Evolutionary conservation across 2,329 filamentous ascomycete species (phyloP).

Genomic region (Dothideomycetidae sp.): DNA sequence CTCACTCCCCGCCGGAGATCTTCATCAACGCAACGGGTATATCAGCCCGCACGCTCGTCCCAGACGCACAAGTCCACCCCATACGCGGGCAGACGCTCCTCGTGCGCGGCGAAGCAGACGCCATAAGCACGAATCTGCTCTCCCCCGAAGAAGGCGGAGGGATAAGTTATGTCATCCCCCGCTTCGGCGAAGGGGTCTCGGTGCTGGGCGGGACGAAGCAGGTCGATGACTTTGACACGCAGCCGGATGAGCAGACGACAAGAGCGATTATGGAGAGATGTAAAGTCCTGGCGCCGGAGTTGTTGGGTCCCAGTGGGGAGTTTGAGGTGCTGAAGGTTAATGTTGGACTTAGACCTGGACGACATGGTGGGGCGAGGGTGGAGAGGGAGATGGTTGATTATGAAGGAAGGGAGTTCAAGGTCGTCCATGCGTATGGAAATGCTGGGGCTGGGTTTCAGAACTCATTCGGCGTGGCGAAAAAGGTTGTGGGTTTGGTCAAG

Average conservation of each 20-base stretch:
- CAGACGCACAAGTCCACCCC: constrained; percentile 25
- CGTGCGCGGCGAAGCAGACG: constrained; percentile 28
- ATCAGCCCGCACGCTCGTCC: constrained; percentile 24
- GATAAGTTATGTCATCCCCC: constrained; percentile 29
- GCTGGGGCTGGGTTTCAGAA: constrained; percentile 31
- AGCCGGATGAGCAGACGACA: constrained; percentile 22
- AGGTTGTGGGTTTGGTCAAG: constrained; percentile 17
- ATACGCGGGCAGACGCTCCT: constrained; percentile 34
- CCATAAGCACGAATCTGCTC: constrained; percentile 19
- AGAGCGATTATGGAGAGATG: constrained; percentile 25
- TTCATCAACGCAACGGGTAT: constrained; percentile 33
- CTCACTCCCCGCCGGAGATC: constrained; percentile 8
- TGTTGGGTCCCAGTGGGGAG: constrained; percentile 21
- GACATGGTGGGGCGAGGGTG: constrained; percentile 29
- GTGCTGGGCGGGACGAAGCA: constrained; percentile 34
- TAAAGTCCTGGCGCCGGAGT: constrained; percentile 23
- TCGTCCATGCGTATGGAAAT: constrained; percentile 37
- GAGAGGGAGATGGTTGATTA: constrained; percentile 26
- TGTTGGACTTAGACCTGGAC: constrained; percentile 31
- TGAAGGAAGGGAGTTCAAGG: constrained; percentile 8
- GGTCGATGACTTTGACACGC: constrained; percentile 22
- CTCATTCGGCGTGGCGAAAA: constrained; percentile 10
- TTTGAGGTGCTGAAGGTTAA: constrained; percentile 32
- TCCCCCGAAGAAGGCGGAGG: too few species aligned
- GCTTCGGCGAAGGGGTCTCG: constrained; percentile 27